Percentiles rank a stretch among this genome's conserved stretches.
These are phyloP conservation scores for Phaeophleospora eucalypticola DNA, from an alignment of 2,329 filamentous ascomycete species.

Conservation along the genomic window DNA sequence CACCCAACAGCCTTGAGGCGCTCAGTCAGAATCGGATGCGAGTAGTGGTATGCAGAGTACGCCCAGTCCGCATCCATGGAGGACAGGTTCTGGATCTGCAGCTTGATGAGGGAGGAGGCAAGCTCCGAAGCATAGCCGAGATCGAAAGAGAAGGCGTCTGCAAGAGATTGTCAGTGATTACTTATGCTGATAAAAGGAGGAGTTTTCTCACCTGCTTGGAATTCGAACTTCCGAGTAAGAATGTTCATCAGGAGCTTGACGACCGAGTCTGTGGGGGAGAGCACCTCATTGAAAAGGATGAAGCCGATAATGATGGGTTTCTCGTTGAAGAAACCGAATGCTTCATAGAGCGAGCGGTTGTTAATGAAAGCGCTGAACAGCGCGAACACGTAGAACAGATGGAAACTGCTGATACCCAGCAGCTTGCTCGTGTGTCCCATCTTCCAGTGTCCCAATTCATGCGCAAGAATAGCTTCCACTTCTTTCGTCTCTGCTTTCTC, in stretches of 20 bases:
- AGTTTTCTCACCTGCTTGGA: slow-evolving; percentile 78
- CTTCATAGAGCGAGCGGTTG: slow-evolving; percentile 83
- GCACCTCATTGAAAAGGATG: slow-evolving; percentile 93
- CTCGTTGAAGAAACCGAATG: slow-evolving; percentile 81
- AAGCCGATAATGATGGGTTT: slow-evolving; percentile 95
- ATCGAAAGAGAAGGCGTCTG: slow-evolving; percentile 75
- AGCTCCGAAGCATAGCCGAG: slow-evolving; percentile 83
- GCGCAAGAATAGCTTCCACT: slow-evolving; percentile 88
- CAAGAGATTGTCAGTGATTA: slow-evolving; percentile 7
- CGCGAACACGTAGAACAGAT: slow-evolving; percentile 94
- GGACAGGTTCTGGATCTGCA: slow-evolving; percentile 96
- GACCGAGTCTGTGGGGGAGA: slow-evolving; percentile 89
- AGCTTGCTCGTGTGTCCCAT: slow-evolving; percentile 90
- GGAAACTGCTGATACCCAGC: slow-evolving; percentile 74
- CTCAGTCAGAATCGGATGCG: slow-evolving; percentile 92
- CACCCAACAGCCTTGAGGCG: slow-evolving; percentile 86
- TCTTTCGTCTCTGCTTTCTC: slow-evolving; percentile 91
- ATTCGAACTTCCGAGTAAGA: slow-evolving; percentile 90
- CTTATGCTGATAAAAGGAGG: slow-evolving; percentile 79
- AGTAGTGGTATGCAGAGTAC: slow-evolving; percentile 98
- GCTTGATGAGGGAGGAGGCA: slow-evolving; percentile 84
- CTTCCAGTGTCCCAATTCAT: slow-evolving; percentile 97
- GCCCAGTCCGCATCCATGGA: slow-evolving; percentile 99
- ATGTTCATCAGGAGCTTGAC: slow-evolving; percentile 96
- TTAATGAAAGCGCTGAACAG: slow-evolving; percentile 97